Percentiles rank a stretch among this genome's conserved stretches.
phyloP scores from a whole-genome alignment of 2,329 filamentous ascomycete species.

The Alternaria solani region DNA sequence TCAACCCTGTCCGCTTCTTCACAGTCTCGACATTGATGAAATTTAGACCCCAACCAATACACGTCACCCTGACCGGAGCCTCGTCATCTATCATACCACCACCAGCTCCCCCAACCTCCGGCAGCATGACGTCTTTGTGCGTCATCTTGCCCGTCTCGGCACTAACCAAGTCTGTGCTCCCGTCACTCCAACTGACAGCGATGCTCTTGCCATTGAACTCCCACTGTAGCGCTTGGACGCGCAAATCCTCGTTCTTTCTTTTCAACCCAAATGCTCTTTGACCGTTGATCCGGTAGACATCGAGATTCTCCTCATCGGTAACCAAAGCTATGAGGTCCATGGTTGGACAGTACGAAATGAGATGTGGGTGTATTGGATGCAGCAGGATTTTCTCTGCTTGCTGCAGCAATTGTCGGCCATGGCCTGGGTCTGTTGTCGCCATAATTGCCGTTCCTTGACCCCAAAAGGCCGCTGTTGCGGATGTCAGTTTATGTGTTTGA shows the following conservation, averaged over 20 bases:
- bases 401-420: conserved; percentile 39
- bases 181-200: conserved; percentile 85
- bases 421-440: conserved; percentile 8
- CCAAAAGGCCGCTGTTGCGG: conserved; percentile 17
- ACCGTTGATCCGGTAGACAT: conserved; percentile 80
- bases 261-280: conserved; percentile 70
- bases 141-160: conserved; percentile 83
- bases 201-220: conserved; percentile 71
- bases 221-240: conserved; percentile 54
- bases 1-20: conserved; percentile 51
- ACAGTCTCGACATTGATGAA: conserved; percentile 60
- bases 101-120: conserved; percentile 5
- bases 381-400: conserved; percentile 54
- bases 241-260: conserved; percentile 46
- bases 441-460: conserved; percentile 12
- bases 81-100: conserved; percentile 13
- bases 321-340: conserved; percentile 85
- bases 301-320: conserved; percentile 71
- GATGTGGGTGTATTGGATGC: conserved; percentile 61
- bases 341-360: conserved; percentile 79
- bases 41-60: conserved; percentile 64
- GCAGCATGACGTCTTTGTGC: conserved; percentile 61
- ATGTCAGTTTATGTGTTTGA: conserved; percentile 4
- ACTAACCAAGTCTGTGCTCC: conserved; percentile 77
- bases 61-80: conserved; percentile 47